Evolutionary conservation across 768 basidiomycete species (phyloP).

Genomic region (Coprinellus micaceus): DNA sequence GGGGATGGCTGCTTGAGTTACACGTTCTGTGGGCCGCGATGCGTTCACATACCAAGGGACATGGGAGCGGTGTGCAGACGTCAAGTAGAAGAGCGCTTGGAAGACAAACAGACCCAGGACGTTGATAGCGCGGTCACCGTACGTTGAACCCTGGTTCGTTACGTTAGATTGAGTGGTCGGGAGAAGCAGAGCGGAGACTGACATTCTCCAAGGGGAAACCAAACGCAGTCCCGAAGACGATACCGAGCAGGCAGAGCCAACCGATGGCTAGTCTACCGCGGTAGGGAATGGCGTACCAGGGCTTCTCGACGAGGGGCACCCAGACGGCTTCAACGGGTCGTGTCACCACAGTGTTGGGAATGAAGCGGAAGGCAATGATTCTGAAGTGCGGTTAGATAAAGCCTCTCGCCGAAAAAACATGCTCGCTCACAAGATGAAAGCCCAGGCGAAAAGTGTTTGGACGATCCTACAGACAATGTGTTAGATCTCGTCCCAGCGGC

Average conservation of each 20-base stretch:
- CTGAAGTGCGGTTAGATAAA: conserved; percentile 26
- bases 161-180: conserved; percentile 3
- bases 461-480: conserved; percentile 52
- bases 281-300: conserved; percentile 60
- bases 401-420: neutral
- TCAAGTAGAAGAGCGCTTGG: conserved; percentile 69
- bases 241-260: conserved; percentile 71
- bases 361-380: conserved; percentile 81
- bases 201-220: conserved; percentile 66
- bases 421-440: conserved; percentile 56
- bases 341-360: conserved; percentile 67
- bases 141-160: conserved; percentile 41
- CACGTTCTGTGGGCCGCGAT: no score
- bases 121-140: conserved; percentile 78
- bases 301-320: conserved; percentile 59
- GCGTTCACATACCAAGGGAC: conserved; percentile 64
- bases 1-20: no score
- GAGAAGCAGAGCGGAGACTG: conserved; percentile 25
- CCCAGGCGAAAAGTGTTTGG: conserved; percentile 81
- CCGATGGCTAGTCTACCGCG: conserved; percentile 57
- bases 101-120: conserved; percentile 78
- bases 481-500: conserved; percentile 2
- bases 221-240: conserved; percentile 85
- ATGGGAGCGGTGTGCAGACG: conserved; percentile 57
- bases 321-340: conserved; percentile 72